Evolutionary conservation across 805 yeast species (phyloP).

Genomic region (Candida stauntonica): DNA sequence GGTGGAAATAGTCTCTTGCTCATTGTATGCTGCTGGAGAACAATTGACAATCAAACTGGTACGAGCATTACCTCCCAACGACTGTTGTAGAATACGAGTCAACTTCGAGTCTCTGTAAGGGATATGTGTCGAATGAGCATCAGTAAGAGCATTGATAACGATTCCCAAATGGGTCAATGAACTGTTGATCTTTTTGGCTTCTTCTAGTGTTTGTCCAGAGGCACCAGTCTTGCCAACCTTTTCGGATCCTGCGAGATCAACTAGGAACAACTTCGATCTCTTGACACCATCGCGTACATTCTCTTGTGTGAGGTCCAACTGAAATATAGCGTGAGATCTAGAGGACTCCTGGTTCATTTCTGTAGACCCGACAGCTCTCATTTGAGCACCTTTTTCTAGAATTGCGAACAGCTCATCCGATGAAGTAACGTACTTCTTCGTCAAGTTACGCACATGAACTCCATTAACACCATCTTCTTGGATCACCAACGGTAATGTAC

Average conservation of each 20-base stretch:
- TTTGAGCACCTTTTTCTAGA: slow-evolving; percentile 52
- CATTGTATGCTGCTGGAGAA: slow-evolving; percentile 56
- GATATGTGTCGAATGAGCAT: slow-evolving; percentile 56
- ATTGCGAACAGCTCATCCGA: slow-evolving; percentile 54
- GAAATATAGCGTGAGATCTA: slow-evolving; percentile 77
- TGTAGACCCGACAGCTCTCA: slow-evolving; percentile 57
- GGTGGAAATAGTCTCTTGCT: slow-evolving; percentile 64
- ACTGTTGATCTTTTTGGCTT: slow-evolving; percentile 78
- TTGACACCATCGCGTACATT: slow-evolving; percentile 53
- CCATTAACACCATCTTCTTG: slow-evolving; percentile 65
- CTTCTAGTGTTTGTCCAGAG: slow-evolving; percentile 68
- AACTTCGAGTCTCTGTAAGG: slow-evolving; percentile 78
- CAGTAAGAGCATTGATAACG: slow-evolving; percentile 76
- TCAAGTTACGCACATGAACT: slow-evolving; percentile 66
- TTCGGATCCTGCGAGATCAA: slow-evolving; percentile 88
- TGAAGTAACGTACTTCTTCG: slow-evolving; percentile 54
- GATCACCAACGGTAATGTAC: slow-evolving; percentile 36
- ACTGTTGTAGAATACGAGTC: slow-evolving; percentile 72
- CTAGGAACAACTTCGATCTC: slow-evolving; percentile 62
- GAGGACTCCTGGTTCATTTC: slow-evolving; percentile 71
- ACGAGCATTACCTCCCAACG: slow-evolving; percentile 78
- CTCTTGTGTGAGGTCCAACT: slow-evolving; percentile 61
- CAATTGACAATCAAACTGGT: slow-evolving; percentile 73
- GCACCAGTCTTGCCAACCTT: slow-evolving; percentile 76
- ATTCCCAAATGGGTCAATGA: slow-evolving; percentile 76